These are phyloP conservation scores for Penstemon barbatus DNA, from an alignment of 257 asterid species.

Conservation along the genomic window DNA sequence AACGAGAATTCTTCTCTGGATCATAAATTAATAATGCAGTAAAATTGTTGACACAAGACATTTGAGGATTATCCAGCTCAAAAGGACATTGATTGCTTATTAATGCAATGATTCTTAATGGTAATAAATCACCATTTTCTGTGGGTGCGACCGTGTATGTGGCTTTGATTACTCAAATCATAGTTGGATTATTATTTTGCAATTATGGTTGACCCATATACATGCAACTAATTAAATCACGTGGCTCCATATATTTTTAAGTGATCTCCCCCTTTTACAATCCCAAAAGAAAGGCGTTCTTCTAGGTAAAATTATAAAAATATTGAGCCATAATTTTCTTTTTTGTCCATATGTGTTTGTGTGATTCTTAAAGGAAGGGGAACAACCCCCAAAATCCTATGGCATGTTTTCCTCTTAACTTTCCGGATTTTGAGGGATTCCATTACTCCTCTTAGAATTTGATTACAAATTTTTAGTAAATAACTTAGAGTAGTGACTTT, in stretches of 20 bases:
- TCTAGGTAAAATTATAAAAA: slow-evolving; percentile 12
- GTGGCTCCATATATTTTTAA: slow-evolving; percentile 27
- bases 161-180: slow-evolving; percentile 8
- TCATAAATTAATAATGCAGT: too few relatives aligned
- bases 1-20: too few relatives aligned
- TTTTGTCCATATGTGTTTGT: slow-evolving; percentile 25
- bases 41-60: too few relatives aligned
- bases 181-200: slow-evolving; percentile 23
- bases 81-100: background rate
- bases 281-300: background rate
- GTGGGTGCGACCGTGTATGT: background rate
- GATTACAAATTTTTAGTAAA: background rate
- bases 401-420: slow-evolving; percentile 24
- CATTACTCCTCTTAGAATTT: background rate
- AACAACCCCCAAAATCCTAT: slow-evolving; percentile 14
- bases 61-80: slow-evolving; percentile 15
- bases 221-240: slow-evolving; percentile 29
- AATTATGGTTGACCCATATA: slow-evolving; percentile 36
- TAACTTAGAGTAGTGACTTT: too few relatives aligned
- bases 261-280: background rate
- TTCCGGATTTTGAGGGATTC: slow-evolving; percentile 36
- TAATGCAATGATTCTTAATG: background rate
- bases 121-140: background rate
- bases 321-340: slow-evolving; percentile 28
- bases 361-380: slow-evolving; percentile 34